Evolutionary conservation across 192 early-diverging fungal species (phyloP).

Genomic region (Mortierella alpina): DNA sequence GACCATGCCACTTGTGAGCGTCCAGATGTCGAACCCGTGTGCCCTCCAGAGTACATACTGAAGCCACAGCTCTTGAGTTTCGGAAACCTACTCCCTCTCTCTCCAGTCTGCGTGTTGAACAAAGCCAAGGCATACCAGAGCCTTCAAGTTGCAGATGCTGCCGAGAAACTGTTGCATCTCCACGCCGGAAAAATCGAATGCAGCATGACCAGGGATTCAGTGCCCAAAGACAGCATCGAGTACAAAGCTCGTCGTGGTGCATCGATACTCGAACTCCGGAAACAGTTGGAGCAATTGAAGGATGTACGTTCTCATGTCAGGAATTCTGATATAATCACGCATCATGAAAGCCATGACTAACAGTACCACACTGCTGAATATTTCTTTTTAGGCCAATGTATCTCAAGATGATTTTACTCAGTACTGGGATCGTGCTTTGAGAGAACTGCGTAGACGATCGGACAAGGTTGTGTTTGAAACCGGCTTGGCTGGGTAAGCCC

Average conservation of each 20-base stretch:
- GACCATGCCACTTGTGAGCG: conserved; percentile 46
- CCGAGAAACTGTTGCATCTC: conserved; percentile 37
- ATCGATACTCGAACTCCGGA: conserved; percentile 32
- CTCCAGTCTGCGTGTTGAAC: conserved; percentile 51
- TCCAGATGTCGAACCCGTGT: conserved; percentile 29
- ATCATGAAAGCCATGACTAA: background rate
- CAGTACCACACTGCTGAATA: background rate
- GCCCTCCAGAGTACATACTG: conserved; percentile 46
- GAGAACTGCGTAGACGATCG: conserved; percentile 32
- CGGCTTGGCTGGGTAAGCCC: conserved; percentile 15
- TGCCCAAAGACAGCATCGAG: conserved; percentile 15
- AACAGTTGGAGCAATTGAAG: conserved; percentile 28
- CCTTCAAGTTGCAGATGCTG: conserved; percentile 44
- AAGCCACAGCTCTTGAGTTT: conserved; percentile 52
- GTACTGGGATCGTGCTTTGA: conserved; percentile 52
- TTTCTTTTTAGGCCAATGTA: conserved; percentile 29
- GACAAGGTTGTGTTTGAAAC: conserved; percentile 33
- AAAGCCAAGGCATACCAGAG: conserved; percentile 55
- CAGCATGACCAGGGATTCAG: conserved; percentile 24
- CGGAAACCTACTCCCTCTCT: conserved; percentile 50
- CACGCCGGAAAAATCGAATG: conserved; percentile 54
- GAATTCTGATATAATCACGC: background rate
- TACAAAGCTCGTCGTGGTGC: conserved; percentile 27
- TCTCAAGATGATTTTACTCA: conserved; percentile 47
- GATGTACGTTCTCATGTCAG: conserved; percentile 15